Conservation (phyloP, 352 stramenopile species). For the Saprolegnia diclina region DNA sequence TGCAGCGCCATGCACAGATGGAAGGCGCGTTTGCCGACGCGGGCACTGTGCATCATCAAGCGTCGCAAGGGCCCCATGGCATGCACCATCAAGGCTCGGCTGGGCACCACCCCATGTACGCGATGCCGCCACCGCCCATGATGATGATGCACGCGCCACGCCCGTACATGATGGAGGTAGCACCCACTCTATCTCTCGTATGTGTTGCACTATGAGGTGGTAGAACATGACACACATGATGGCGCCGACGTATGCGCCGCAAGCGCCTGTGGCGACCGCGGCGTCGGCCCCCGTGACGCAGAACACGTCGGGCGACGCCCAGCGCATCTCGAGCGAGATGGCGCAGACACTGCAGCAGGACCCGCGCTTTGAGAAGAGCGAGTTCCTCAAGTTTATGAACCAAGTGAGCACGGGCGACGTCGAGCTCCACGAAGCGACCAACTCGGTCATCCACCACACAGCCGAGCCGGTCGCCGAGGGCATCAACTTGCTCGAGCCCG, state of each 20-base stretch:
- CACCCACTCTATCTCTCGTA: background rate
- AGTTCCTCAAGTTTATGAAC: conserved; percentile 85
- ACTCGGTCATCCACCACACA: conserved; percentile 43
- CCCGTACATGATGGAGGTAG: conserved; percentile 3
- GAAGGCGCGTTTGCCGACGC: conserved; percentile 57
- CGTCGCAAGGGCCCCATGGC: background rate
- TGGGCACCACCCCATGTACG: conserved; percentile 3
- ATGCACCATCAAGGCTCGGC: conserved; percentile 8
- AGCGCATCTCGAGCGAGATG: conserved; percentile 59
- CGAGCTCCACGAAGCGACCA: conserved; percentile 73
- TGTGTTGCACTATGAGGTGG: background rate
- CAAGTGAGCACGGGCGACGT: conserved; percentile 65
- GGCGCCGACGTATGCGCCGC: conserved; percentile 24
- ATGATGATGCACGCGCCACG: conserved; percentile 13
- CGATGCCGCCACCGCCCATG: conserved; percentile 5
- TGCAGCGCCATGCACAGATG: conserved; percentile 44
- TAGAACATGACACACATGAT: conserved; percentile 22
- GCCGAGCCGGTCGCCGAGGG: conserved; percentile 38
- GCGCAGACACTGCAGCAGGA: conserved; percentile 72
- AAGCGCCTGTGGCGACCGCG: conserved; percentile 29
- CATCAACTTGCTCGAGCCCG: conserved; percentile 52
- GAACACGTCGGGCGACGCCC: conserved; percentile 31
- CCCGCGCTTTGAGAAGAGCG: conserved; percentile 78
- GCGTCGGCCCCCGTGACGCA: conserved; percentile 25
- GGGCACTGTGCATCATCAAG: conserved; percentile 32